These are phyloP conservation scores for Dactylellina drechsleri DNA, from an alignment of 2,329 filamentous ascomycete genomes.

Conservation along the genomic window DNA sequence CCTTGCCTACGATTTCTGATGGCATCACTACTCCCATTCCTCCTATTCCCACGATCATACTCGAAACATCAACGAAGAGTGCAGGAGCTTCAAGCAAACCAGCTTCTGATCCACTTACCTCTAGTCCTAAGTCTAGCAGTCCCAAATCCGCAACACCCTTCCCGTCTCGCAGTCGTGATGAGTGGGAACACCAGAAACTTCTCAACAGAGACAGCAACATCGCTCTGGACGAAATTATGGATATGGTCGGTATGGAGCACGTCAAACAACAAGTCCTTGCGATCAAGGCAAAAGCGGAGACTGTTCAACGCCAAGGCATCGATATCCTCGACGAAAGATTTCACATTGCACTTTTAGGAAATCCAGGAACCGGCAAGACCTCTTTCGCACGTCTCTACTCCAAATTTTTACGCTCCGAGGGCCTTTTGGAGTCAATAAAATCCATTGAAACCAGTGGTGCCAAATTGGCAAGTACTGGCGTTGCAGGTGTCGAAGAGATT, in stretches of 20 bases:
- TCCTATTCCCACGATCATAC: too few relatives aligned
- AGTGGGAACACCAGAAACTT: conserved; percentile 72
- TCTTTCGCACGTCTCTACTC: conserved; percentile 78
- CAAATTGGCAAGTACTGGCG: conserved; percentile 71
- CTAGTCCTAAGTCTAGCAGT: neutral
- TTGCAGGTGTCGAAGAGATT: conserved; percentile 68
- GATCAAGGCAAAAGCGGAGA: conserved; percentile 74
- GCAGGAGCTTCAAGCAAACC: neutral
- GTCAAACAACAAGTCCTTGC: conserved; percentile 73
- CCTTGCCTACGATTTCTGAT: too few relatives aligned
- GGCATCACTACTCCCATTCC: too few relatives aligned
- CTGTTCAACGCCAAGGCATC: conserved; percentile 68
- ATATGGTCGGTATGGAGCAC: conserved; percentile 75
- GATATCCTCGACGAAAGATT: conserved; percentile 71
- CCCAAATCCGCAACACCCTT: conserved; percentile 15
- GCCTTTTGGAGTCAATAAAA: conserved; percentile 69
- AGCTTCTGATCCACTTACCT: neutral
- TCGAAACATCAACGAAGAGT: too few relatives aligned
- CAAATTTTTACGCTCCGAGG: conserved; percentile 71
- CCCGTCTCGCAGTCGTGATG: conserved; percentile 60
- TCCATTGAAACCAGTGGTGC: conserved; percentile 77
- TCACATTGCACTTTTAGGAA: conserved; percentile 73
- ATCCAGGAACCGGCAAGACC: conserved; percentile 80
- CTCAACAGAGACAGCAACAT: conserved; percentile 66
- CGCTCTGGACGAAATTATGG: conserved; percentile 73